Percentiles rank a stretch among this genome's conserved stretches.
These are phyloP conservation scores for Capillidium heterosporum DNA, from an alignment of 371 early-diverging fungal species.

Conservation along the genomic window DNA sequence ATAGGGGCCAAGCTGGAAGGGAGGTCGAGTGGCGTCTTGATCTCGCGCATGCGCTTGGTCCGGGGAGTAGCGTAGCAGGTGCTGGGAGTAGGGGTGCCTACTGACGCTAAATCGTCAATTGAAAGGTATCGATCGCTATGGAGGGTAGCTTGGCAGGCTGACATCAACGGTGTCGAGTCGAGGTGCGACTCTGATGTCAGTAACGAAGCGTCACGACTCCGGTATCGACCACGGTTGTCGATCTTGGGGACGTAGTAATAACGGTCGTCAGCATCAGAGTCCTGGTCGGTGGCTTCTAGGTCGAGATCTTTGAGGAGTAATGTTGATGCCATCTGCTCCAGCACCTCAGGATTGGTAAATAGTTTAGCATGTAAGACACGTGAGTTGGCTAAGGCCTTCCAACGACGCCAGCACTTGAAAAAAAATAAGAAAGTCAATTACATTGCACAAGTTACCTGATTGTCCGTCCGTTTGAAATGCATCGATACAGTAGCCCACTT, in stretches of 20 bases:
- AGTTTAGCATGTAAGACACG: background rate
- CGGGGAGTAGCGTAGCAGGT: no score
- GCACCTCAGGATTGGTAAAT: background rate
- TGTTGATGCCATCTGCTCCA: background rate
- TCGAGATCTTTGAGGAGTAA: background rate
- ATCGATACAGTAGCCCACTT: slow-evolving; percentile 31
- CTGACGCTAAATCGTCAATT: no score
- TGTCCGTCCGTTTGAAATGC: slow-evolving; percentile 33
- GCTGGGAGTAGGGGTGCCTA: no score
- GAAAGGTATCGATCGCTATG: no score
- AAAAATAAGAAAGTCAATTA: background rate
- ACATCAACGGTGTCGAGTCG: no score
- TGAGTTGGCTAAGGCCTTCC: slow-evolving; percentile 8
- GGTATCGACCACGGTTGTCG: no score
- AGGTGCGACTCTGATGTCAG: no score
- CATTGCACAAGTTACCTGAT: slow-evolving; percentile 17
- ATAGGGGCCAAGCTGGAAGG: no score
- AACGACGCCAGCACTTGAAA: slow-evolving; percentile 24
- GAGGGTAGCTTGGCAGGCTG: no score
- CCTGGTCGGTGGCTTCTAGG: background rate
- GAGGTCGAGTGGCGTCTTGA: no score
- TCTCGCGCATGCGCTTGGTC: no score
- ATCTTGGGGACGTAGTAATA: background rate
- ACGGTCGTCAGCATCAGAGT: background rate
- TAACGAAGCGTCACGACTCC: no score